A percentile compares a stretch with the other conserved stretches of the same genome.
Conservation (phyloP, 2,329 filamentous ascomycete genomes). For the Fusarium mundagurra region DNA sequence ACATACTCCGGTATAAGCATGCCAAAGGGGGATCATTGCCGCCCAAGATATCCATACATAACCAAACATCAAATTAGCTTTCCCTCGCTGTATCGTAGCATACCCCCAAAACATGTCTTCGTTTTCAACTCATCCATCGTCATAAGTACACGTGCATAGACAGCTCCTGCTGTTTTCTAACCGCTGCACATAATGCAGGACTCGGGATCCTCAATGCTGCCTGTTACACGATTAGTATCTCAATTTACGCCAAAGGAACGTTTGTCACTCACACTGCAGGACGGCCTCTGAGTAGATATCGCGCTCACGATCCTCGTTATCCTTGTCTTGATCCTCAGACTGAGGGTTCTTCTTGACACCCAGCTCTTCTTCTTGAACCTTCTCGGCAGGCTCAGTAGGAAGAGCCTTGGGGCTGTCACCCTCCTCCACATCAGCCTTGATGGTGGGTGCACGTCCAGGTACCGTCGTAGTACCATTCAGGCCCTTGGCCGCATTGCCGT, state of each 20-base stretch:
- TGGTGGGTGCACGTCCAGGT: conserved; percentile 70
- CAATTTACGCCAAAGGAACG: neutral
- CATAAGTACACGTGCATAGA: conserved; percentile 41
- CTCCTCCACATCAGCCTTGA: conserved; percentile 81
- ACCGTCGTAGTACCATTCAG: conserved; percentile 74
- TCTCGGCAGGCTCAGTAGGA: conserved; percentile 73
- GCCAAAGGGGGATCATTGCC: conserved; percentile 21
- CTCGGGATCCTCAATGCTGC: conserved; percentile 97
- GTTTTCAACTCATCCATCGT: conserved; percentile 46
- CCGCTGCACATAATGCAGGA: conserved; percentile 97
- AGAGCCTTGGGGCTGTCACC: conserved; percentile 83
- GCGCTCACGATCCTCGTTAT: conserved; percentile 79
- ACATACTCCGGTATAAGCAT: conserved; percentile 35
- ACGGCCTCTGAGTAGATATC: conserved; percentile 97
- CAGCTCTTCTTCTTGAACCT: conserved; percentile 72
- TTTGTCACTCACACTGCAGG: conserved; percentile 75
- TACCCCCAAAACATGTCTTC: conserved; percentile 41
- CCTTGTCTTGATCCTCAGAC: conserved; percentile 77
- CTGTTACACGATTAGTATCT: conserved; percentile 56
- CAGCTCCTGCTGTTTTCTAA: conserved; percentile 55
- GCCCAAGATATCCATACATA: conserved; percentile 26
- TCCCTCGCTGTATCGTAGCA: conserved; percentile 31
- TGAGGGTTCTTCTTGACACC: conserved; percentile 63
- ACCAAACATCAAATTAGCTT: conserved; percentile 39
- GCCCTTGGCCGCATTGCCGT: conserved; percentile 64